phyloP scores from a whole-genome alignment of 306 rosid genomes.

The Mimosa pudica region DNA sequence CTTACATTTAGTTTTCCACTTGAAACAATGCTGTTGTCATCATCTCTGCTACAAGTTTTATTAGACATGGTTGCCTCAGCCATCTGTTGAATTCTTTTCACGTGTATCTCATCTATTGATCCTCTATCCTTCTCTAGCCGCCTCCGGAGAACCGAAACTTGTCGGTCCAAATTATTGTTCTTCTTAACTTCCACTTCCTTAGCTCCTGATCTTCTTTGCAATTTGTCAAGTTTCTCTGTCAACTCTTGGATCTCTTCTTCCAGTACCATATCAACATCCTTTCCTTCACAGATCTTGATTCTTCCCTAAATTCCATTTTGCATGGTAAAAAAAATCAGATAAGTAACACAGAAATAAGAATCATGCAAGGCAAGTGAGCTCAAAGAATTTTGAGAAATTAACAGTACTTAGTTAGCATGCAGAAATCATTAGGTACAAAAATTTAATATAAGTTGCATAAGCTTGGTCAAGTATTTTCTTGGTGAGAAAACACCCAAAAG shows the following conservation, averaged over 20 bases:
- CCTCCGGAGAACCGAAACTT: conserved; percentile 55
- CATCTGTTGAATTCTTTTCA: conserved; percentile 65
- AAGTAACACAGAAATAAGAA: background rate
- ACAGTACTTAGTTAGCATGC: background rate
- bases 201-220: conserved; percentile 54
- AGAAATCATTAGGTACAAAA: background rate
- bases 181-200: conserved; percentile 43
- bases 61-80: conserved; percentile 59
- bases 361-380: conserved; percentile 7
- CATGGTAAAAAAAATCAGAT: conserved; percentile 36
- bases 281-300: conserved; percentile 66
- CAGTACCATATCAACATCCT: conserved; percentile 45
- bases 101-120: conserved; percentile 54
- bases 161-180: conserved; percentile 63
- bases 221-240: conserved; percentile 64
- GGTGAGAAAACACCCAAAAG: background rate
- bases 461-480: background rate
- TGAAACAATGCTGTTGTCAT: conserved; percentile 49
- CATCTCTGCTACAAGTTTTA: conserved; percentile 38
- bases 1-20: conserved; percentile 72
- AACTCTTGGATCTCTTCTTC: conserved; percentile 67
- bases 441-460: background rate
- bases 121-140: conserved; percentile 60
- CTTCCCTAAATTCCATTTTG: conserved; percentile 59
- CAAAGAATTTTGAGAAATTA: background rate